Percentiles rank a stretch among this genome's conserved stretches.
These are phyloP conservation scores for Saccharomycopsis javanensis DNA, from an alignment of 805 yeast species.

Conservation along the genomic window DNA sequence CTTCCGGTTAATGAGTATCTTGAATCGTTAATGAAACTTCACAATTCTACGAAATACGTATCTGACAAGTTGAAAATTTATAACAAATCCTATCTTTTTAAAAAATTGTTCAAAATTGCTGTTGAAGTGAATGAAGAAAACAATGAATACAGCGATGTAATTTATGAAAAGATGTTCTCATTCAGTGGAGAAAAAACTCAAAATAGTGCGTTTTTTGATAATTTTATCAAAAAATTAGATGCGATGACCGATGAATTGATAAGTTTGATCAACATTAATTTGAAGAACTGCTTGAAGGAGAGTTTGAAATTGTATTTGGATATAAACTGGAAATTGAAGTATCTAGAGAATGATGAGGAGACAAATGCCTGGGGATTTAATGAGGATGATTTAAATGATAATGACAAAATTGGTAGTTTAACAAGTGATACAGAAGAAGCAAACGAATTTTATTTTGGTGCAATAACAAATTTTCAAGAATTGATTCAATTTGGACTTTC, in stretches of 20 bases:
- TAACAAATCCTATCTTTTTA: constrained; percentile 1
- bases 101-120: constrained; percentile 1
- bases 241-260: constrained; percentile 3
- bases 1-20: background rate
- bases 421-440: background rate
- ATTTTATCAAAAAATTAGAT: constrained; percentile 3
- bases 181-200: background rate
- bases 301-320: constrained; percentile 3
- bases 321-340: constrained; percentile 1
- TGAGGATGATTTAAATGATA: background rate
- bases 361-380: constrained; percentile 2
- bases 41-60: constrained; percentile 9
- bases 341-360: constrained; percentile 4
- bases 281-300: constrained; percentile 8
- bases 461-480: background rate
- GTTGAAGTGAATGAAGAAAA: background rate
- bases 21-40: background rate
- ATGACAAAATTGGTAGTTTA: background rate
- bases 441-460: background rate
- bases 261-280: constrained; percentile 6
- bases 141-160: background rate
- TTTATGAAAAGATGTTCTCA: background rate
- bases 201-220: constrained; percentile 3
- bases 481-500: background rate
- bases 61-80: constrained; percentile 5